Base-by-base conservation (phyloP, 140 eudicot species). In the Stevia rebaudiana region DNA sequence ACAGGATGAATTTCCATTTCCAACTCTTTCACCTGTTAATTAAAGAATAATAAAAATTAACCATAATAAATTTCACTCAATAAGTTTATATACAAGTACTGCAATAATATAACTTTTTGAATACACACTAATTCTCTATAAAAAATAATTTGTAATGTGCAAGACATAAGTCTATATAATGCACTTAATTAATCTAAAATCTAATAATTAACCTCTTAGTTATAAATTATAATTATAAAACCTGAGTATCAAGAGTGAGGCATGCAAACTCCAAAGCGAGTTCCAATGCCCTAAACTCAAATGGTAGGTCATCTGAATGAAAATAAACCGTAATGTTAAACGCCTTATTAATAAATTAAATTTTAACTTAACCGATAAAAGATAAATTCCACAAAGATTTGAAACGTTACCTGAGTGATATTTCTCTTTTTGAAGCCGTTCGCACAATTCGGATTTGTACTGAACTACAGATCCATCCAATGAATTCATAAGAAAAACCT, bases 1-100 rank as follows among this genome's bases (percentile, higher is more conserved):
- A 94, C 99, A 6, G 99, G 97, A 76, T 89, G 68, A 73, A 94
- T 88, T 81, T 94, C 97, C 89, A 76, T 67, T 65, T 90, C 99
- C 72, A 88, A 80, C 54, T 94, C 90, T 72, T 80, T 94, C 35
- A 84, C 97, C 99, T 94, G 53, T 53, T 21, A n/a, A 48, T 55
- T 30, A 48, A 51, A 68, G 37, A 53, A 23, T 25, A 63, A 37
- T 4, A 49, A 23, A 25, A 13, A 15, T 10, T 39, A 25, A 51
- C 41, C 41, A 36, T 36, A 36, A 36, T 36, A 36, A 7, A 5
- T 36, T 6, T 36, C 2, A 28, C 4, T 28, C 4, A 4, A 28
- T 28, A 28, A 28, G 4, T 28, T 28, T 28, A 28, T 28, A 28
- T 28, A 4, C 4, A 28, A 28, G 2, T 28, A 28, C 33, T 28